These are phyloP conservation scores for Kwoniella sp. DNA, from an alignment of 768 basidiomycete species.

Conservation along the genomic window DNA sequence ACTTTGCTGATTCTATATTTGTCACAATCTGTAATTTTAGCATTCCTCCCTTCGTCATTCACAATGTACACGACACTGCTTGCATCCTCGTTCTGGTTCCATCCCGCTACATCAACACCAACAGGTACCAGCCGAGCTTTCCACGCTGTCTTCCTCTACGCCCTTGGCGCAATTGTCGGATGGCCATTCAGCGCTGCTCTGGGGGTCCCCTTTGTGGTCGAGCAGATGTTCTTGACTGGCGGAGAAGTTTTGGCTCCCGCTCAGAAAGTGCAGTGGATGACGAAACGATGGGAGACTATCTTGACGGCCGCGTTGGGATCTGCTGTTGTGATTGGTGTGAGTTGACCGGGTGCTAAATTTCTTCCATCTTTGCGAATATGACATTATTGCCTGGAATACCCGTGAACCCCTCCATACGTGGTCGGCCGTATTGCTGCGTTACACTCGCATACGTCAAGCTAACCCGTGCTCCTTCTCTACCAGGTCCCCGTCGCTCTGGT, in stretches of 20 bases:
- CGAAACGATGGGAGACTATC: conserved; percentile 39
- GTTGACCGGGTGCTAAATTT: conserved; percentile 39
- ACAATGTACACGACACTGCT: conserved; percentile 85
- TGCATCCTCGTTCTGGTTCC: conserved; percentile 67
- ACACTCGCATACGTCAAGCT: too few relatives aligned
- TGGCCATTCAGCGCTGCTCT: conserved; percentile 96
- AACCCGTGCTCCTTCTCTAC: neutral
- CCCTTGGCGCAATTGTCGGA: conserved; percentile 80
- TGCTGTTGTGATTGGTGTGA: conserved; percentile 43
- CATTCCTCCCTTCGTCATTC: conserved; percentile 92
- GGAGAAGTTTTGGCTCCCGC: conserved; percentile 59
- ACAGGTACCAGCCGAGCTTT: conserved; percentile 64
- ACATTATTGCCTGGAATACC: too few relatives aligned
- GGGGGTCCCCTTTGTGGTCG: conserved; percentile 82
- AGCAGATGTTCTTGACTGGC: conserved; percentile 80
- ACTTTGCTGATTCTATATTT: conserved; percentile 6
- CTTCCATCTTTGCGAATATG: too few relatives aligned
- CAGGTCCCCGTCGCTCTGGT: conserved; percentile 81
- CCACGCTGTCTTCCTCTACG: conserved; percentile 70
- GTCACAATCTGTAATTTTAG: conserved; percentile 57
- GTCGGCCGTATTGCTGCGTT: too few relatives aligned
- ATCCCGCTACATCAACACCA: conserved; percentile 57
- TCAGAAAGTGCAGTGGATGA: conserved; percentile 33
- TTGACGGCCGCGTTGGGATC: conserved; percentile 27
- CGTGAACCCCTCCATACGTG: too few relatives aligned